Base-by-base conservation (phyloP, 176 grass and related monocot genomes). In the Ensete ventricosum region DNA sequence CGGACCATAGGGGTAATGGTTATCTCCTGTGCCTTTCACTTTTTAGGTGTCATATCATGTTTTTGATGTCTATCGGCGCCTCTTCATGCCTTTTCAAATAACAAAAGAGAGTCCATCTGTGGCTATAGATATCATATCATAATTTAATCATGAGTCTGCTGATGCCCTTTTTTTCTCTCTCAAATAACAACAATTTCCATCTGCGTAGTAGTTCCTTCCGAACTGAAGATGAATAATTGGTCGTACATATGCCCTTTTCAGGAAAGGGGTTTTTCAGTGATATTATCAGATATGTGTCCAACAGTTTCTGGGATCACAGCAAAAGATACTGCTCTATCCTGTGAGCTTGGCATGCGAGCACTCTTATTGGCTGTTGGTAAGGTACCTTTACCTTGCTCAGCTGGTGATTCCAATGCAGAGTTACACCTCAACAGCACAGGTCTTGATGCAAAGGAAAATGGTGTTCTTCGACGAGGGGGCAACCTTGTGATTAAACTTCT, bases 201-300 rank as follows among this genome's bases (percentile, higher is more conserved):
- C 16, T 20, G 57, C 9, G 1, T 3, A 6, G 57, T 60, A 60
- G n/a, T 20, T 60, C n/a, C 57, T 60, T n/a, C 1, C 9, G 1
- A 60, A 60, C 57, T 7, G 13, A 60, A 60, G 57, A 60, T 19
- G n/a, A 60, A 19, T 9, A 6, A 60, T 19, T 60, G 13, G 3
- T 60, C 2, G 17, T 60, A 60, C 16, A n/a, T 52, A 21, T 73
- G 52, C 52, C 50, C 0, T 26, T 85, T 79, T 54, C 81, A 96
- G 90, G 80, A 90, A 57, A 79, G 78, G 17, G 88, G 90, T 1
- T 98, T 98, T 78, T 98, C 94, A 8, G 90, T 91, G 27, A 83
- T 98, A 64, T 55, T 98, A 62, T 93, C 90, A 8, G 94, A 98
- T 70, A 98, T 98, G 94, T 98, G 90, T 20, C 90, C 90, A 10